Evolutionary conservation across 2,329 filamentous ascomycete genomes (phyloP).

Genomic region (Trichoderma pleuroti): DNA sequence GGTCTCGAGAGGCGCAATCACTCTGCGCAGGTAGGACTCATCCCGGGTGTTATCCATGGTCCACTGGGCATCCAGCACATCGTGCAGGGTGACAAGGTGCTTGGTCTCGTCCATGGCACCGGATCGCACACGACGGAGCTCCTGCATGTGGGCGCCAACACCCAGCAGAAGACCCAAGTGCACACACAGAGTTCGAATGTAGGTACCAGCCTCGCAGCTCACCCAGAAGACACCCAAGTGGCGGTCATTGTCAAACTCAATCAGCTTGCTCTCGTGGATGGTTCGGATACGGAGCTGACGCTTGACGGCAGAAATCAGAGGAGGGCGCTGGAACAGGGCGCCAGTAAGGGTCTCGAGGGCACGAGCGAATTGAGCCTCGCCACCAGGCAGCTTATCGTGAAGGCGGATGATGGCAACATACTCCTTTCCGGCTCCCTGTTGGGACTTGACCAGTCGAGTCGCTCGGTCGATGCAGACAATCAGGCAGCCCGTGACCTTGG

Average conservation of each 20-base stretch:
- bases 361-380: constrained; percentile 86
- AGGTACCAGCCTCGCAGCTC: constrained; percentile 94
- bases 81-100: constrained; percentile 85
- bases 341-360: constrained; percentile 95
- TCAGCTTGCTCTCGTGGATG: constrained; percentile 93
- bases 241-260: constrained; percentile 97
- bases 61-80: constrained; percentile 89
- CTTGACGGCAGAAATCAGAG: constrained; percentile 97
- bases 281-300: constrained; percentile 96
- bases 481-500: constrained; percentile 93
- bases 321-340: constrained; percentile 86
- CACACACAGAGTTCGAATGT: constrained; percentile 97
- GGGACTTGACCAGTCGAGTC: constrained; percentile 95
- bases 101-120: constrained; percentile 93
- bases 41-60: constrained; percentile 92
- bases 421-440: constrained; percentile 98
- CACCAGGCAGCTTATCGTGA: constrained; percentile 91
- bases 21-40: constrained; percentile 84
- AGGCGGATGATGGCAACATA: constrained; percentile 94
- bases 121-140: constrained; percentile 87
- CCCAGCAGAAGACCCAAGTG: constrained; percentile 74
- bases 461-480: constrained; percentile 96
- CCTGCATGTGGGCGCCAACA: constrained; percentile 97
- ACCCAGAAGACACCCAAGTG: constrained; percentile 99
- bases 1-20: constrained; percentile 90